phyloP scores from a whole-genome alignment of 108 stramenopile genomes.

The Epithemia pelagica region DNA sequence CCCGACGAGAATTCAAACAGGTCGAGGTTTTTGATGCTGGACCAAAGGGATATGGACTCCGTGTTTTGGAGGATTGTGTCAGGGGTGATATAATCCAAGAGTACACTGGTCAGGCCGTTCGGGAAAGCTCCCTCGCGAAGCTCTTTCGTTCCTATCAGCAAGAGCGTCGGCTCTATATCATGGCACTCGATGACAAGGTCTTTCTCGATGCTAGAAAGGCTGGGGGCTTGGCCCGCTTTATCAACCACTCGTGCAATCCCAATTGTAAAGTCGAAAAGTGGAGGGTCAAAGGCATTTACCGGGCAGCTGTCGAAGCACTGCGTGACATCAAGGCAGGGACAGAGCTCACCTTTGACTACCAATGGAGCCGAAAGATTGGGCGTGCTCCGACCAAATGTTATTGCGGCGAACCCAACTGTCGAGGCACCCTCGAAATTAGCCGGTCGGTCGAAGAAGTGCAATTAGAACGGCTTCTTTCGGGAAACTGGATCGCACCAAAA shows the following conservation, averaged over 20 bases:
- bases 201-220: slow-evolving; percentile 91
- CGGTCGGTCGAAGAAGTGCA: slow-evolving; percentile 50
- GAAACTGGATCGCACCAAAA: slow-evolving; percentile 44
- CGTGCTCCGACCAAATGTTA: slow-evolving; percentile 91
- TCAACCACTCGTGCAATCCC: slow-evolving; percentile 97
- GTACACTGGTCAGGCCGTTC: slow-evolving; percentile 82
- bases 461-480: slow-evolving; percentile 44
- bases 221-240: slow-evolving; percentile 92
- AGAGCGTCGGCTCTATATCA: slow-evolving; percentile 90
- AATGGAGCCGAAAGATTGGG: slow-evolving; percentile 84
- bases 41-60: slow-evolving; percentile 67
- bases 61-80: slow-evolving; percentile 35
- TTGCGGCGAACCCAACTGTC: slow-evolving; percentile 85
- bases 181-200: slow-evolving; percentile 83
- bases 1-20: slow-evolving; percentile 51
- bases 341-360: slow-evolving; percentile 97
- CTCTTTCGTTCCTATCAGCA: slow-evolving; percentile 60
- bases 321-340: slow-evolving; percentile 79
- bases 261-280: slow-evolving; percentile 90
- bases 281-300: slow-evolving; percentile 76
- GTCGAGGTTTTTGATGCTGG: slow-evolving; percentile 66
- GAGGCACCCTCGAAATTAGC: slow-evolving; percentile 86
- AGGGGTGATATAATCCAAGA: slow-evolving; percentile 71
- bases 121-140: slow-evolving; percentile 35
- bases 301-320: slow-evolving; percentile 82